Percentiles rank a stretch among this genome's conserved stretches.
Conservation (phyloP, 2,329 filamentous ascomycete genomes). For the Massarina eburnea region DNA sequence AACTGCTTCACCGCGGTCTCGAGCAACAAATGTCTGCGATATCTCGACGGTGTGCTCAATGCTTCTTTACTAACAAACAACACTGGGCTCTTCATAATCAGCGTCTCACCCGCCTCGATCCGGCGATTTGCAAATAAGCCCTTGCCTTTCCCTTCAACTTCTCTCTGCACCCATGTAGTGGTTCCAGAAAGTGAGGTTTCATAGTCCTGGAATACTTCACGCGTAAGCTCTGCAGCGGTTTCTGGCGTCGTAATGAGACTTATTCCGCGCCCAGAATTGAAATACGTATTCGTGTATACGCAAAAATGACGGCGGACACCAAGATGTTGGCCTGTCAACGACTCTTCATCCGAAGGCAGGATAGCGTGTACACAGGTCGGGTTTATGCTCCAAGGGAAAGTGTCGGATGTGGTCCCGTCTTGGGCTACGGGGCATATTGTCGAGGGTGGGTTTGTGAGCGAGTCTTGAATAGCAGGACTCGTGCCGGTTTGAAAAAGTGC, state of each 20-base stretch:
- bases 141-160: conserved; percentile 23
- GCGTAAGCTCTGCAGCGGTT: conserved; percentile 20
- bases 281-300: conserved; percentile 28
- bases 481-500: conserved; percentile 20
- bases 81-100: conserved; percentile 28
- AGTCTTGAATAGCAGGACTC: conserved; percentile 23
- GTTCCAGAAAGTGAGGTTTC: conserved; percentile 9
- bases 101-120: conserved; percentile 24
- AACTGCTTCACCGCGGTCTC: conserved; percentile 25
- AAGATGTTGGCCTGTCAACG: conserved; percentile 6
- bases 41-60: conserved; percentile 9
- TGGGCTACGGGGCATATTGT: conserved; percentile 23
- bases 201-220: conserved; percentile 16
- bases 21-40: conserved; percentile 15
- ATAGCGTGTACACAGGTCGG: conserved; percentile 26
- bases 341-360: conserved; percentile 9
- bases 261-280: conserved; percentile 30
- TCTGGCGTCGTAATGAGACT: conserved; percentile 32
- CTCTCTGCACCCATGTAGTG: conserved; percentile 21
- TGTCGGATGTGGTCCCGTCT: conserved; percentile 24
- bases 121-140: conserved; percentile 26
- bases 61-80: conserved; percentile 21
- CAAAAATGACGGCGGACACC: conserved; percentile 20
- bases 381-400: conserved; percentile 33
- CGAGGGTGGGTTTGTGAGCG: conserved; percentile 14